These are phyloP conservation scores for Bryopsis sp. DNA, from an alignment of 139 green algal species.

Conservation along the genomic window DNA sequence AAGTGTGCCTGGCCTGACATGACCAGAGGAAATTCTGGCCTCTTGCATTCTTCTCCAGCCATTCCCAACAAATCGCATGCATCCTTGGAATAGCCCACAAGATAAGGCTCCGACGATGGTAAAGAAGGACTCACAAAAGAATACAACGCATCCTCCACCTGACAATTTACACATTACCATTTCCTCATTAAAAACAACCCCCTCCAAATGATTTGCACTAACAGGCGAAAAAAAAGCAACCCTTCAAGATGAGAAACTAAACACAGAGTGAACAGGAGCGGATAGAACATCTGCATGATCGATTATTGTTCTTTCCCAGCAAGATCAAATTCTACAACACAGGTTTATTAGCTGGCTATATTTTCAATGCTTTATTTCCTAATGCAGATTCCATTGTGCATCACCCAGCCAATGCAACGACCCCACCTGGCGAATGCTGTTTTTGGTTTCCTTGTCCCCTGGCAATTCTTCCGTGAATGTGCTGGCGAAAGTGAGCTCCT, in stretches of 20 bases:
- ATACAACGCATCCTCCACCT: slow-evolving; percentile 10
- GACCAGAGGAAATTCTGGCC: slow-evolving; percentile 47
- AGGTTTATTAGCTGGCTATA: too few relatives aligned
- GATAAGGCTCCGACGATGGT: slow-evolving; percentile 3
- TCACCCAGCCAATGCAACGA: background rate
- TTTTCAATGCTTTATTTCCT: too few relatives aligned
- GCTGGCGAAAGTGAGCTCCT: slow-evolving; percentile 58
- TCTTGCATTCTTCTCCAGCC: slow-evolving; percentile 26
- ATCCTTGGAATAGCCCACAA: slow-evolving; percentile 20
- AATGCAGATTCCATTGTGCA: too few relatives aligned
- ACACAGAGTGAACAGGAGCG: too few relatives aligned
- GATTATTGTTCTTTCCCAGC: too few relatives aligned
- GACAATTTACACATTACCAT: too few relatives aligned
- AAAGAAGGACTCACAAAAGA: slow-evolving; percentile 18
- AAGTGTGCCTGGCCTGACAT: slow-evolving; percentile 40
- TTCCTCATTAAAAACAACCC: too few relatives aligned
- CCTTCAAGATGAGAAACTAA: too few relatives aligned
- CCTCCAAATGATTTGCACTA: too few relatives aligned
- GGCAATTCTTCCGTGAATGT: slow-evolving; percentile 65
- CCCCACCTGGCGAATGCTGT: slow-evolving; percentile 47
- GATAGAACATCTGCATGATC: too few relatives aligned
- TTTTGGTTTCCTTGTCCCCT: slow-evolving; percentile 46
- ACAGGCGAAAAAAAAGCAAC: too few relatives aligned
- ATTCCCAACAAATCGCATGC: slow-evolving; percentile 33
- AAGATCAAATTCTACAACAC: too few relatives aligned